Conservation (phyloP, 352 stramenopile genomes). For the Phytophthora europaea region DNA sequence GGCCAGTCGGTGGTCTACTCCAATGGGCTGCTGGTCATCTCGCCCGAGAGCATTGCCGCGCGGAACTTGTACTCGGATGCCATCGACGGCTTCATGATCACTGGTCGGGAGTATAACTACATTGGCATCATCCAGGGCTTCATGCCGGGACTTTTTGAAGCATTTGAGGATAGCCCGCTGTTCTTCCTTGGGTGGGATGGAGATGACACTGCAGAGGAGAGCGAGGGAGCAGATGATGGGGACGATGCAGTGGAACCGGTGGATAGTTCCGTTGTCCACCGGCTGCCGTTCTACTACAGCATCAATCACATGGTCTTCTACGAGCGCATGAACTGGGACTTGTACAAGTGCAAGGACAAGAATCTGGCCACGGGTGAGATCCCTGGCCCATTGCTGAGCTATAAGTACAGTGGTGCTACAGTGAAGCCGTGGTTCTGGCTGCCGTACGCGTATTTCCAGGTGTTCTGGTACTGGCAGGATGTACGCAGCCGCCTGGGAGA, state of each 20-base stretch:
- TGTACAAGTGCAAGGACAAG: slow-evolving; percentile 89
- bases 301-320: slow-evolving; percentile 93
- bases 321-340: slow-evolving; percentile 87
- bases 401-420: slow-evolving; percentile 81
- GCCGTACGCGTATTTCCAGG: slow-evolving; percentile 84
- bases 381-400: slow-evolving; percentile 77
- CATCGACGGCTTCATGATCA: slow-evolving; percentile 89
- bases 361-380: slow-evolving; percentile 63
- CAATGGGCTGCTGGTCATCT: slow-evolving; percentile 86
- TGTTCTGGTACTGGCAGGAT: slow-evolving; percentile 86
- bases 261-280: slow-evolving; percentile 67
- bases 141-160: slow-evolving; percentile 81
- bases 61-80: slow-evolving; percentile 85
- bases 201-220: slow-evolving; percentile 45
- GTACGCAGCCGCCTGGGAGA: slow-evolving; percentile 67
- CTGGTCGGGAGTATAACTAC: slow-evolving; percentile 84
- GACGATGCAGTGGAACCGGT: slow-evolving; percentile 34
- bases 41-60: slow-evolving; percentile 69
- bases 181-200: slow-evolving; percentile 69
- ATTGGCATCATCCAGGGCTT: slow-evolving; percentile 86
- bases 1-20: slow-evolving; percentile 85
- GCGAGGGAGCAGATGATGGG: slow-evolving; percentile 38
- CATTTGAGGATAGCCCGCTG: slow-evolving; percentile 82
- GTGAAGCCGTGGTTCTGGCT: slow-evolving; percentile 88
- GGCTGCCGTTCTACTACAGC: slow-evolving; percentile 87